Conservation (phyloP, 257 asterid species). For the Solanum sejunctum region DNA sequence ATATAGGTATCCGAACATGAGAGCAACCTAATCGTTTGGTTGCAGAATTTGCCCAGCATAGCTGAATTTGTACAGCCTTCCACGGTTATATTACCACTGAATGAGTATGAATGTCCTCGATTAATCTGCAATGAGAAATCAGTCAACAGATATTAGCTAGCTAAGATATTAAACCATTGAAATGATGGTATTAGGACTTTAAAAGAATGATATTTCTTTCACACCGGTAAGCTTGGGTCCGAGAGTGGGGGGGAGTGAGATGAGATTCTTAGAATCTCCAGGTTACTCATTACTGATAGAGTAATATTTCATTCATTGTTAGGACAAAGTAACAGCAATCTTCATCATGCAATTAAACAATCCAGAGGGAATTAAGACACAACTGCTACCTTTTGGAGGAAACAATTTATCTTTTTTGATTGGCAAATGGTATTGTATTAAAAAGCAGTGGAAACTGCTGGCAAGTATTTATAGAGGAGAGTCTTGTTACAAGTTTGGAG, state of each 20-base stretch:
- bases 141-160: neutral
- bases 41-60: slow-evolving; percentile 73
- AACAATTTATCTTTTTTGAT: neutral
- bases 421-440: neutral
- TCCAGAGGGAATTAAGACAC: neutral
- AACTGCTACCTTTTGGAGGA: neutral
- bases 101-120: slow-evolving; percentile 60
- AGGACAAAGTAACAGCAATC: neutral
- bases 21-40: slow-evolving; percentile 61
- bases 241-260: neutral
- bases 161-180: neutral
- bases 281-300: neutral
- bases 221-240: neutral
- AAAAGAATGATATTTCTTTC: neutral
- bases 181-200: neutral
- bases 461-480: neutral
- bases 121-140: slow-evolving; percentile 49
- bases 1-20: slow-evolving; percentile 38
- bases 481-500: neutral
- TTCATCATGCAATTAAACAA: neutral
- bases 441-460: neutral
- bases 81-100: slow-evolving; percentile 65
- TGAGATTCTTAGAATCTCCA: neutral
- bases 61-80: slow-evolving; percentile 68
- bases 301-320: neutral